These are phyloP conservation scores for Fusarium sp. DNA, from an alignment of 2,329 filamentous ascomycete species.

Conservation along the genomic window DNA sequence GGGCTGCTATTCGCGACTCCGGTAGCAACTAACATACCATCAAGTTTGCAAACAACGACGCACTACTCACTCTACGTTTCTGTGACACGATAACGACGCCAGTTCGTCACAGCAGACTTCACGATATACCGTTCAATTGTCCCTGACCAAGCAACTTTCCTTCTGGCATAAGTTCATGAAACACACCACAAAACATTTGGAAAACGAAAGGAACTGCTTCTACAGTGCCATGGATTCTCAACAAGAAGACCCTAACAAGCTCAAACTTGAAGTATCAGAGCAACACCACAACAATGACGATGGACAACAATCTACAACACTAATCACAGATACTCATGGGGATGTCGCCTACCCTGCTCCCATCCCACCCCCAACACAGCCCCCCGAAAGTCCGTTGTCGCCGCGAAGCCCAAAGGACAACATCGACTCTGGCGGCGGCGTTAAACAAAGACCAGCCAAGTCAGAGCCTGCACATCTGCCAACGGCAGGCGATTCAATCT, in stretches of 20 bases:
- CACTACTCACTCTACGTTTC: neutral
- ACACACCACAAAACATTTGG: neutral
- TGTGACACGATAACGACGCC: slow-evolving; percentile 9
- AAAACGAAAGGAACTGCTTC: neutral
- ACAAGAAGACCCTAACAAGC: slow-evolving; percentile 8
- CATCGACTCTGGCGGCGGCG: neutral
- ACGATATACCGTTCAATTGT: neutral
- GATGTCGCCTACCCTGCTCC: slow-evolving; percentile 21
- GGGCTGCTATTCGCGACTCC: neutral
- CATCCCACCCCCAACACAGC: slow-evolving; percentile 18
- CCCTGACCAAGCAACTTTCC: neutral
- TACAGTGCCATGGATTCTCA: slow-evolving; percentile 13
- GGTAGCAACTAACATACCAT: neutral
- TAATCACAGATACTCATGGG: slow-evolving; percentile 22
- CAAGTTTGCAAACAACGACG: neutral
- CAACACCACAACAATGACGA: slow-evolving; percentile 5
- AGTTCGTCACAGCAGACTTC: neutral
- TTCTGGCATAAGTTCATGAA: neutral
- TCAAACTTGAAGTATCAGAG: slow-evolving; percentile 20
- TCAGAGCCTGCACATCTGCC: slow-evolving; percentile 6
- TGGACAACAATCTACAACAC: slow-evolving; percentile 3
- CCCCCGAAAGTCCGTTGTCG: slow-evolving; percentile 23
- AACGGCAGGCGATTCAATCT: neutral
- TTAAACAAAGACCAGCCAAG: neutral
- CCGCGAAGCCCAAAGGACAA: slow-evolving; percentile 11